Evolutionary conservation across 2,329 filamentous ascomycete species (phyloP).

Genomic region (Cryphonectria japonica): DNA sequence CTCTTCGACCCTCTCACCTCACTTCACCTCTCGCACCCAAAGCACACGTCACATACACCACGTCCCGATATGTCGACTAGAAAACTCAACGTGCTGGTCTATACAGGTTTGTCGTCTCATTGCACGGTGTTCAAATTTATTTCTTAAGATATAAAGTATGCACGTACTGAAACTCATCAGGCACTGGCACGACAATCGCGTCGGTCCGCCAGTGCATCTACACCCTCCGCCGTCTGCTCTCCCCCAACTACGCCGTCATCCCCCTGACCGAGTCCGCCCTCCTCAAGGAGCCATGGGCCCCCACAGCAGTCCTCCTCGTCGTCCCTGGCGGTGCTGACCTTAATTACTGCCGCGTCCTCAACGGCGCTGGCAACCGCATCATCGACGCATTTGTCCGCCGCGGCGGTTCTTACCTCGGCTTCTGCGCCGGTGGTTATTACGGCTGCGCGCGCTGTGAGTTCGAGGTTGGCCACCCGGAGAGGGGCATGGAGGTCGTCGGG

Average conservation of each 20-base stretch:
- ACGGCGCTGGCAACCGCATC: conserved; percentile 82
- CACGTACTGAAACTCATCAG: conserved; percentile 47
- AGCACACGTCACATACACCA: background rate
- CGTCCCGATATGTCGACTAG: conserved; percentile 60
- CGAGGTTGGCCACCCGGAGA: conserved; percentile 72
- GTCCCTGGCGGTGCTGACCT: conserved; percentile 94
- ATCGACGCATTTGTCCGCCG: conserved; percentile 85
- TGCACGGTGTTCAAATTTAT: conserved; percentile 22
- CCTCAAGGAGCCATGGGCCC: conserved; percentile 88
- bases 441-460: conserved; percentile 84
- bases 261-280: conserved; percentile 78
- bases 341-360: conserved; percentile 84
- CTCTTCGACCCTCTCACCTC: background rate
- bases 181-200: conserved; percentile 82
- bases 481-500: conserved; percentile 81
- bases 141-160: background rate
- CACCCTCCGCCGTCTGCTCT: conserved; percentile 82
- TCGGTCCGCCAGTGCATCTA: conserved; percentile 90
- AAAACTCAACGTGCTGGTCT: conserved; percentile 90
- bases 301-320: conserved; percentile 85
- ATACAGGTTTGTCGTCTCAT: conserved; percentile 66
- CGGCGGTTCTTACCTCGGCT: conserved; percentile 84
- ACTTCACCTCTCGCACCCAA: background rate
- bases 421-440: conserved; percentile 96
- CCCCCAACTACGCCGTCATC: conserved; percentile 90